These are phyloP conservation scores for Gymnopilus dilepis DNA, from an alignment of 768 basidiomycete species.

Conservation along the genomic window DNA sequence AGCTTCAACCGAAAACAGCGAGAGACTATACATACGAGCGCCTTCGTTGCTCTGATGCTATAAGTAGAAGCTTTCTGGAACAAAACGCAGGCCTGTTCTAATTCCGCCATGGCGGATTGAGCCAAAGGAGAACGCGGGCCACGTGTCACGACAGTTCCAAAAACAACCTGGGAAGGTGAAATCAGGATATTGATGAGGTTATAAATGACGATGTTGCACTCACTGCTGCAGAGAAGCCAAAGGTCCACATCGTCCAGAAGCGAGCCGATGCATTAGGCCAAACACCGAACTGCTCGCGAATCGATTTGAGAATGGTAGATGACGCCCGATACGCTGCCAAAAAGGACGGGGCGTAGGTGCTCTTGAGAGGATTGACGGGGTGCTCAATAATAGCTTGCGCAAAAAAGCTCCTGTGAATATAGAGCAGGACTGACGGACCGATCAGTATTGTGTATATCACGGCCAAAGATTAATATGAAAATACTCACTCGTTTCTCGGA, in stretches of 20 bases:
- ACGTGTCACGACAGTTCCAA: slow-evolving; percentile 79
- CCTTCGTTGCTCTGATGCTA: slow-evolving; percentile 68
- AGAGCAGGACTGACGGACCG: slow-evolving; percentile 50
- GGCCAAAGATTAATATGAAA: background rate
- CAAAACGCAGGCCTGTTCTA: slow-evolving; percentile 70
- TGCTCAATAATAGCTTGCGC: slow-evolving; percentile 74
- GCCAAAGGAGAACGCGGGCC: slow-evolving; percentile 75
- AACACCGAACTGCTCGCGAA: slow-evolving; percentile 51
- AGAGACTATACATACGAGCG: slow-evolving; percentile 51
- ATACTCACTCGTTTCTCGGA: slow-evolving; percentile 48
- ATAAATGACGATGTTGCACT: slow-evolving; percentile 16
- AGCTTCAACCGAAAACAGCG: background rate
- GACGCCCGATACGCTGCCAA: slow-evolving; percentile 65
- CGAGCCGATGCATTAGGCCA: slow-evolving; percentile 55
- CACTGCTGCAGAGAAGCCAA: slow-evolving; percentile 59
- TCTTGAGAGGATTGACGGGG: slow-evolving; percentile 69
- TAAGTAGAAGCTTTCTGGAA: slow-evolving; percentile 64
- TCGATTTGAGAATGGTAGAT: slow-evolving; percentile 57
- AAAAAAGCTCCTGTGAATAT: slow-evolving; percentile 72
- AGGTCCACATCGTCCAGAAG: slow-evolving; percentile 71
- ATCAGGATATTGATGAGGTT: background rate
- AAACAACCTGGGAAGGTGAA: slow-evolving; percentile 64
- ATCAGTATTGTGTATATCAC: too few species aligned
- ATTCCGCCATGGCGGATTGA: slow-evolving; percentile 66
- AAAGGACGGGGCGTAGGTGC: slow-evolving; percentile 67